phyloP scores from a whole-genome alignment of 2,329 filamentous ascomycete genomes.

The Macrophomina tecta region DNA sequence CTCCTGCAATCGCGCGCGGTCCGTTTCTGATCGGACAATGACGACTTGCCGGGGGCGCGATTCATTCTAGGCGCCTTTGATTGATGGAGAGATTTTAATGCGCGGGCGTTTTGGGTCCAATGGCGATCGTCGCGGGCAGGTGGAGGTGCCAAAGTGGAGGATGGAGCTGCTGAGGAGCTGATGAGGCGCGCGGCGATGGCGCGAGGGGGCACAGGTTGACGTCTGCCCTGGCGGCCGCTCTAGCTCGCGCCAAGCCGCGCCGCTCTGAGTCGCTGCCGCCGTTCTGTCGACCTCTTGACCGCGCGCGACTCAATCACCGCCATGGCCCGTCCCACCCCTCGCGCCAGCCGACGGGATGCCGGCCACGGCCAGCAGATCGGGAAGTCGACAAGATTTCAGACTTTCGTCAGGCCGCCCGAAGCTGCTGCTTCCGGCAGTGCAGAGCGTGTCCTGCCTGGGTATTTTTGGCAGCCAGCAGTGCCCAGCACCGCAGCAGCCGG shows the following conservation, averaged over 20 bases:
- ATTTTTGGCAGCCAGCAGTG: constrained; percentile 12
- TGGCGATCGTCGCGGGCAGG: neutral
- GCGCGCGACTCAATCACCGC: neutral
- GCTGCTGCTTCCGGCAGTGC: neutral
- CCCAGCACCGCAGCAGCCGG: neutral
- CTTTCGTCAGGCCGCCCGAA: constrained; percentile 9
- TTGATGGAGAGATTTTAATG: constrained; percentile 26
- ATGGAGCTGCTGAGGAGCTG: neutral
- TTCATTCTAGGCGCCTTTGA: constrained; percentile 6
- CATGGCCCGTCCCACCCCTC: neutral
- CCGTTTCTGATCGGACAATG: constrained; percentile 20
- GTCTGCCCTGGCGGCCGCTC: constrained; percentile 15
- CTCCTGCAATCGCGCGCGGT: constrained; percentile 19
- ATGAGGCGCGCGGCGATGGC: neutral
- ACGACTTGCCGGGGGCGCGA: constrained; percentile 9
- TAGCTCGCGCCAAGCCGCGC: neutral
- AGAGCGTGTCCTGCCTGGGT: neutral
- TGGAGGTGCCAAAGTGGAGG: constrained; percentile 3
- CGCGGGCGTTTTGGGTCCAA: constrained; percentile 12
- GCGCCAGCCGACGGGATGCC: constrained; percentile 12
- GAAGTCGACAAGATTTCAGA: neutral
- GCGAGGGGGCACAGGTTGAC: neutral
- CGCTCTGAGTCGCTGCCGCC: neutral
- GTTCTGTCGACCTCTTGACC: neutral
- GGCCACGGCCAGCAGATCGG: constrained; percentile 7